Conservation (phyloP, 164 flowering plant genomes). For the Nymphaea colorata region DNA sequence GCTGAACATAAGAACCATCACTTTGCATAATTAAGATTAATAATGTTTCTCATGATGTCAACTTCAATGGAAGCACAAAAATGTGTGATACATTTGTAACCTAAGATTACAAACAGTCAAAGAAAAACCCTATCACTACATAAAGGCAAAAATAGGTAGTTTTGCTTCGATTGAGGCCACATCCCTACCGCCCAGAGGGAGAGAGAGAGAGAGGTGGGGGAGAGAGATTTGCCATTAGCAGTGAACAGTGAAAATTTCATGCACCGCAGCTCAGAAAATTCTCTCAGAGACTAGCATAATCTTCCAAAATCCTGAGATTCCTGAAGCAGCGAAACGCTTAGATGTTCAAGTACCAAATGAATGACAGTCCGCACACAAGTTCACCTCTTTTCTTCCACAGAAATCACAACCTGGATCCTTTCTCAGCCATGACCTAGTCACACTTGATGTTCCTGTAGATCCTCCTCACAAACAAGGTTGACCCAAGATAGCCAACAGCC, state of each 20-base stretch:
- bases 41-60: too few species aligned
- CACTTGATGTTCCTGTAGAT: conserved; percentile 93
- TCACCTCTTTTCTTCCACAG: not conserved
- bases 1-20: too few species aligned
- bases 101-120: not conserved
- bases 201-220: not conserved
- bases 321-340: not conserved
- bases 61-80: not conserved
- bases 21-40: too few species aligned
- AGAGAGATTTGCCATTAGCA: not conserved
- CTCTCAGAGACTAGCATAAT: not conserved
- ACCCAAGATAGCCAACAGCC: conserved; percentile 83
- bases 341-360: not conserved
- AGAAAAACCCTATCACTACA: not conserved
- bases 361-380: not conserved
- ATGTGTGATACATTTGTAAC: not conserved
- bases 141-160: not conserved
- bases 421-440: conserved; percentile 24
- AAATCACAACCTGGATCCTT: not conserved
- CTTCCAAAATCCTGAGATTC: not conserved
- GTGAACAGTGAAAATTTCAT: not conserved
- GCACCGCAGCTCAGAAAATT: not conserved
- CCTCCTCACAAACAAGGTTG: conserved; percentile 75
- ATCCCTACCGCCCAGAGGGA: not conserved
- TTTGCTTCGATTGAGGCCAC: not conserved